These are phyloP conservation scores for Candida dajiaensis DNA, from an alignment of 805 yeast genomes.

Conservation along the genomic window DNA sequence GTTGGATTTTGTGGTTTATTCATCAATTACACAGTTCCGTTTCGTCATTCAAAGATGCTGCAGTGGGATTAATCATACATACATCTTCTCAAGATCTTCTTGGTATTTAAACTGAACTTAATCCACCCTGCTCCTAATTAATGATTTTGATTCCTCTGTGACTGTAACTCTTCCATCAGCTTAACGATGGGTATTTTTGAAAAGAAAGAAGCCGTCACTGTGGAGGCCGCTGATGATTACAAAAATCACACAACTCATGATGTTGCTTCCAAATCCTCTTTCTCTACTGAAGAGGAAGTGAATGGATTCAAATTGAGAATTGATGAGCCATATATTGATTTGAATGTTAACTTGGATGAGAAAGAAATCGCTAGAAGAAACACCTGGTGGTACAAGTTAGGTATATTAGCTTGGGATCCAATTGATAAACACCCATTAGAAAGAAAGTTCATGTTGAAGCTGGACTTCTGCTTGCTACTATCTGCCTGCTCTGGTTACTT, in stretches of 20 bases:
- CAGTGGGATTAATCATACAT: background rate
- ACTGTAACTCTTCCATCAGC: background rate
- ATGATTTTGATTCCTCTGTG: background rate
- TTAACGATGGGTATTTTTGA: background rate
- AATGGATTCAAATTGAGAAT: slow-evolving; percentile 6
- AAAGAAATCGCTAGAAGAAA: slow-evolving; percentile 7
- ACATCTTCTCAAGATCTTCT: background rate
- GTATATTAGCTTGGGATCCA: slow-evolving; percentile 9
- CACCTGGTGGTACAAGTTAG: slow-evolving; percentile 10
- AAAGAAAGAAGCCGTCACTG: background rate
- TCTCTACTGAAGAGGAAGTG: slow-evolving; percentile 3
- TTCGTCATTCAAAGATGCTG: background rate
- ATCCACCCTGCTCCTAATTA: background rate
- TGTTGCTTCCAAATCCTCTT: background rate
- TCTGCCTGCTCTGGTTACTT: slow-evolving; percentile 41
- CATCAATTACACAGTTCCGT: background rate
- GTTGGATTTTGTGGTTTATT: background rate
- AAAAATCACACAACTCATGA: background rate
- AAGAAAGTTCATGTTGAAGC: slow-evolving; percentile 26
- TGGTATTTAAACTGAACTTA: background rate
- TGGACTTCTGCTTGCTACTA: slow-evolving; percentile 33
- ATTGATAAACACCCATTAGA: slow-evolving; percentile 24
- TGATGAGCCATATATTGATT: slow-evolving; percentile 11
- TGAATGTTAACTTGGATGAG: slow-evolving; percentile 2
- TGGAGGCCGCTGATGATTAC: background rate